Base-by-base conservation (phyloP, 73 alveolate species). In the Blepharisma stoltei region DNA sequence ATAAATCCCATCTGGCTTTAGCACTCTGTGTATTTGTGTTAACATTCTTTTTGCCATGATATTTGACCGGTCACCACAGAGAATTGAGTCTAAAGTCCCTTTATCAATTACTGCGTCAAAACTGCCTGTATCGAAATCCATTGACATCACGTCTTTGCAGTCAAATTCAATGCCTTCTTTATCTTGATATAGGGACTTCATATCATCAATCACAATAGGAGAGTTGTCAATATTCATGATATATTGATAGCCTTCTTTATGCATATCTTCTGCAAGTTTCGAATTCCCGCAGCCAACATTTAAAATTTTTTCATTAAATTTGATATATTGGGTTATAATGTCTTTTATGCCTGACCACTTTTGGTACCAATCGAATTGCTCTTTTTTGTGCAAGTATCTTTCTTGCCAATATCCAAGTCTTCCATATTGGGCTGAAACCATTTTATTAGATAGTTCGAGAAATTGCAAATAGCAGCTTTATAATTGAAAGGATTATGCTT, bases 221-320 rank as follows among this genome's bases (percentile, higher is more conserved):
- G 97, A 86, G 68, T 86, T 93, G 81, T 95, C 99, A 14, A 95
- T 89, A 78, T 95, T 95, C 18, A 97, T 87, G 80, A 95, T 87
- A 78, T 95, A 87, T 83, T 91, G 89, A 78, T 90, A 94, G 14
- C 99, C 99, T 54, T 93, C 99, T 81, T 93, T 97, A 78, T 86
- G 86, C 97, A 95, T 88, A 71, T 95, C 98, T 76, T 92, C 98
- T 81, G 98, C 88, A 38, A 38, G 81, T 81, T 92, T 86, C 38
- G 99, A 95, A 82, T 90, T 93, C 6, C 99, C 99, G 70, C 97
- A 93, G 3, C 99, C 99, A 21, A 93, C 88, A 67, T 93, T 90
- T 54, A 95, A 82, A 53, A 95, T 88, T 65, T 91, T 86, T 45
- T 78, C 82, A 38, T 46, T 83, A 38, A 54, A 71, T 14, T 78